These are phyloP conservation scores for Selenicereus undatus DNA, from an alignment of 148 eudicot species.

Conservation along the genomic window DNA sequence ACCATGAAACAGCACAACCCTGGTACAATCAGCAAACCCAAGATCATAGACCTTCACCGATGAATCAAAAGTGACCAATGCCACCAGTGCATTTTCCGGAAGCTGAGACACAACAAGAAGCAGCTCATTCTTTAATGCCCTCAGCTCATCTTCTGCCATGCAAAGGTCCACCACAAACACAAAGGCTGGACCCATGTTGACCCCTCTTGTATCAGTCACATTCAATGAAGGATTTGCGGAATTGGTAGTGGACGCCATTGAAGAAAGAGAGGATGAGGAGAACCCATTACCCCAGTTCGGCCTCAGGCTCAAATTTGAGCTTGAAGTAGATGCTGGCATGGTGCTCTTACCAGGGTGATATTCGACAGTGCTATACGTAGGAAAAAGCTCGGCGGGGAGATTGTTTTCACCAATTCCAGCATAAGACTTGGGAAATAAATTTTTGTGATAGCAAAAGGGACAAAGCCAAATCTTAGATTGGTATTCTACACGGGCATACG, in stretches of 20 bases:
- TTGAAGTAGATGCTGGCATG: constrained; percentile 1
- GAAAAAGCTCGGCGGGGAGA: constrained; percentile 93
- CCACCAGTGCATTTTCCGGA: constrained; percentile 76
- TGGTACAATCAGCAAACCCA: constrained; percentile 64
- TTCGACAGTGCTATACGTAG: constrained; percentile 81
- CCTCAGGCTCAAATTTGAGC: constrained; percentile 14
- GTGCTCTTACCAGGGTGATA: constrained; percentile 43
- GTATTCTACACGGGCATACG: constrained; percentile 90
- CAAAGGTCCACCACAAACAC: constrained; percentile 89
- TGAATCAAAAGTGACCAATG: constrained; percentile 77
- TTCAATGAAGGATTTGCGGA: constrained; percentile 29
- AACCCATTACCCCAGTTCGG: constrained; percentile 36
- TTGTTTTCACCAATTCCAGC: constrained; percentile 59
- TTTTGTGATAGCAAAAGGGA: constrained; percentile 72
- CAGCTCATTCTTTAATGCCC: constrained; percentile 68
- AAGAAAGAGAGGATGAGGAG: constrained; percentile 34
- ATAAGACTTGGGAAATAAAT: constrained; percentile 64
- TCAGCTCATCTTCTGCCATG: constrained; percentile 65
- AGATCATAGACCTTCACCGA: constrained; percentile 85
- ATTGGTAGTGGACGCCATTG: constrained; percentile 30
- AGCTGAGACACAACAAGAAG: constrained; percentile 48
- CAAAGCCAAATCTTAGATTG: constrained; percentile 74
- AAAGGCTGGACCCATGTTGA: constrained; percentile 49
- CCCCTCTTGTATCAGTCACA: constrained; percentile 26
- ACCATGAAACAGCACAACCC: constrained; percentile 79